These are phyloP conservation scores for Usnea hakonensis DNA, from an alignment of 495 filamentous ascomycete genomes.

Conservation along the genomic window DNA sequence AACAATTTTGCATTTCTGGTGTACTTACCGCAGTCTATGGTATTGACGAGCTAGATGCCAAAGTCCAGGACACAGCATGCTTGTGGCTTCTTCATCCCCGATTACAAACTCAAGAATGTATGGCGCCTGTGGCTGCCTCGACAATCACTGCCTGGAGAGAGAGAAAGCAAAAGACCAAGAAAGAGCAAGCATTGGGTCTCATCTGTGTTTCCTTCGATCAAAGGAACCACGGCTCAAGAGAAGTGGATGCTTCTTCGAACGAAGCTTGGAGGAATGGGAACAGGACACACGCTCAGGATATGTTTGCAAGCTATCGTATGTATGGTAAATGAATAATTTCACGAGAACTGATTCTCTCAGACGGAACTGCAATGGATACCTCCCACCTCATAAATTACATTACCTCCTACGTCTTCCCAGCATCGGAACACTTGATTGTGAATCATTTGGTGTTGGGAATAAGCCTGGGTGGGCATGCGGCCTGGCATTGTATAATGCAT, in stretches of 20 bases:
- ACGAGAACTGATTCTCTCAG: slow-evolving; percentile 25
- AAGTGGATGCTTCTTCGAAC: slow-evolving; percentile 53
- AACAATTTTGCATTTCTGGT: slow-evolving; percentile 61
- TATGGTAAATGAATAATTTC: not conserved
- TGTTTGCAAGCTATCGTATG: slow-evolving; percentile 61
- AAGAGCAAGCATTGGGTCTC: slow-evolving; percentile 39
- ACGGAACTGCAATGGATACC: slow-evolving; percentile 70
- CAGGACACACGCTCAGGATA: slow-evolving; percentile 74
- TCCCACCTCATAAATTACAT: slow-evolving; percentile 64
- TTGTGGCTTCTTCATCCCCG: slow-evolving; percentile 86
- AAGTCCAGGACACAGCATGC: slow-evolving; percentile 50
- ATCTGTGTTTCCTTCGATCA: slow-evolving; percentile 82
- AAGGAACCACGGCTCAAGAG: slow-evolving; percentile 75
- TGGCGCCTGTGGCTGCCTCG: slow-evolving; percentile 52
- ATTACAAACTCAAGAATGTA: slow-evolving; percentile 56
- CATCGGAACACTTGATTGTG: slow-evolving; percentile 45
- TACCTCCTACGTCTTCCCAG: slow-evolving; percentile 63
- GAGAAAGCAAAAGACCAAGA: slow-evolving; percentile 21
- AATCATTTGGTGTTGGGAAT: slow-evolving; percentile 72
- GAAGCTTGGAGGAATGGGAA: slow-evolving; percentile 76
- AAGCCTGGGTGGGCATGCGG: slow-evolving; percentile 80
- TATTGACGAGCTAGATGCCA: slow-evolving; percentile 56
- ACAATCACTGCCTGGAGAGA: slow-evolving; percentile 54
- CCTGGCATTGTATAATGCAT: slow-evolving; percentile 72
- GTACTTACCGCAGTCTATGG: slow-evolving; percentile 73